Percentiles rank a stretch among this genome's conserved stretches.
Conservation (phyloP, 768 basidiomycete genomes). For the Coprinopsis strossmayeri region DNA sequence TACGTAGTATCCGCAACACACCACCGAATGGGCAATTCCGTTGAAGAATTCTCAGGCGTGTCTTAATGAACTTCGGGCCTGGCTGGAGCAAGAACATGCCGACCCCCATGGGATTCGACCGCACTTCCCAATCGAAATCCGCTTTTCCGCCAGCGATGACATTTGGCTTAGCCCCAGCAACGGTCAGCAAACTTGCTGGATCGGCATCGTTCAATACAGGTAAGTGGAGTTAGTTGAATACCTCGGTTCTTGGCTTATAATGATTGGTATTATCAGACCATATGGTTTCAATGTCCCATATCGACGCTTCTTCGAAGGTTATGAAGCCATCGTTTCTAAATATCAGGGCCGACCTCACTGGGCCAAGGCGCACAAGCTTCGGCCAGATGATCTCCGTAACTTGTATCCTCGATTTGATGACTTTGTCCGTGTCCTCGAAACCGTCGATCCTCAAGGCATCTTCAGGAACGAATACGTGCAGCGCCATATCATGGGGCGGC, state of each 20-base stretch:
- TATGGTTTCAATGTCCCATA: constrained; percentile 83
- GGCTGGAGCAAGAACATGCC: constrained; percentile 61
- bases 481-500: constrained; percentile 75
- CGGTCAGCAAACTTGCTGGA: constrained; percentile 79
- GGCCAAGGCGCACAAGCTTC: constrained; percentile 85
- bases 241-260: background rate
- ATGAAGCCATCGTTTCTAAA: constrained; percentile 61
- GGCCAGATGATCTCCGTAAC: constrained; percentile 51
- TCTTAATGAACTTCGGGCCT: constrained; percentile 62
- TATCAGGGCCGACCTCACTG: constrained; percentile 89
- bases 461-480: constrained; percentile 88
- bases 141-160: constrained; percentile 83
- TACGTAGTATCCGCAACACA: constrained; percentile 80
- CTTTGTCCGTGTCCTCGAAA: constrained; percentile 59
- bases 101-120: constrained; percentile 73
- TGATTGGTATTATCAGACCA: constrained; percentile 45
- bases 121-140: constrained; percentile 90
- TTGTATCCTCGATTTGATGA: constrained; percentile 81
- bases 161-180: constrained; percentile 92
- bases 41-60: constrained; percentile 59
- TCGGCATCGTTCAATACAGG: constrained; percentile 98
- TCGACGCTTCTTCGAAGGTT: constrained; percentile 65
- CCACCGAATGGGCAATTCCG: constrained; percentile 93
- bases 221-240: constrained; percentile 30
- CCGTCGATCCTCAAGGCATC: constrained; percentile 68